These are phyloP conservation scores for Diplosphaera chodatii DNA, from an alignment of 139 green algal species.

Conservation along the genomic window DNA sequence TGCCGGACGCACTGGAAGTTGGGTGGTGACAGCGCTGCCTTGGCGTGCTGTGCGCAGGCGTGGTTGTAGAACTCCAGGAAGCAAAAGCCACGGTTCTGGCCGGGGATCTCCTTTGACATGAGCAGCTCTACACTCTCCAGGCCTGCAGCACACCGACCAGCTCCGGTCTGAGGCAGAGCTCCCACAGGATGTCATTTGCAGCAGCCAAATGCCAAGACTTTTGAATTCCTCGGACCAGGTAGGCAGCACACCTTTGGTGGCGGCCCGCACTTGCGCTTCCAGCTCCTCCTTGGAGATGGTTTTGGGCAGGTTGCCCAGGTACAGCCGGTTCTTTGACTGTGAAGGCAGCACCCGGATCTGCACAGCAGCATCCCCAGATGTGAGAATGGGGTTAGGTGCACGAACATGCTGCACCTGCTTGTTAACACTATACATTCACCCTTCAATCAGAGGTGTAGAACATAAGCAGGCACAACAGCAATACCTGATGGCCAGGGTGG, in stretches of 20 bases:
- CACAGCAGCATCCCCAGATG: no score
- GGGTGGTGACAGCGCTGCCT: slow-evolving; percentile 41
- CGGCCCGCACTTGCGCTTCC: slow-evolving; percentile 10
- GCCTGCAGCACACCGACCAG: slow-evolving; percentile 27
- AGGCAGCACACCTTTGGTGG: slow-evolving; percentile 23
- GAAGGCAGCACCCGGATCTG: slow-evolving; percentile 47
- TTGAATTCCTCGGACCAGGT: no score
- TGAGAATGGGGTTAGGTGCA: no score
- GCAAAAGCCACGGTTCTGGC: slow-evolving; percentile 75
- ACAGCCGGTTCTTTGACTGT: slow-evolving; percentile 84
- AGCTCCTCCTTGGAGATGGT: slow-evolving; percentile 48
- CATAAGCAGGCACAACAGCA: background rate
- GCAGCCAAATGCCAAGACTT: no score
- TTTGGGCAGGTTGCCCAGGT: slow-evolving; percentile 76
- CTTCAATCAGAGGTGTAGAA: background rate
- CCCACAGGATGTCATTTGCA: no score
- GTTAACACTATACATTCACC: no score
- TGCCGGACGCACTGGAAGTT: slow-evolving; percentile 57
- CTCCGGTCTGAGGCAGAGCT: no score
- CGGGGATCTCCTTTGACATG: slow-evolving; percentile 49
- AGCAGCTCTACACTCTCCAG: slow-evolving; percentile 54
- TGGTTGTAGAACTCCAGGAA: slow-evolving; percentile 92
- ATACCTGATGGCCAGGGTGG: slow-evolving; percentile 54
- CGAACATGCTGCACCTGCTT: no score
- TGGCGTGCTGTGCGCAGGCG: slow-evolving; percentile 59